Conservation (phyloP, 768 basidiomycete genomes). For the Mycena venus region DNA sequence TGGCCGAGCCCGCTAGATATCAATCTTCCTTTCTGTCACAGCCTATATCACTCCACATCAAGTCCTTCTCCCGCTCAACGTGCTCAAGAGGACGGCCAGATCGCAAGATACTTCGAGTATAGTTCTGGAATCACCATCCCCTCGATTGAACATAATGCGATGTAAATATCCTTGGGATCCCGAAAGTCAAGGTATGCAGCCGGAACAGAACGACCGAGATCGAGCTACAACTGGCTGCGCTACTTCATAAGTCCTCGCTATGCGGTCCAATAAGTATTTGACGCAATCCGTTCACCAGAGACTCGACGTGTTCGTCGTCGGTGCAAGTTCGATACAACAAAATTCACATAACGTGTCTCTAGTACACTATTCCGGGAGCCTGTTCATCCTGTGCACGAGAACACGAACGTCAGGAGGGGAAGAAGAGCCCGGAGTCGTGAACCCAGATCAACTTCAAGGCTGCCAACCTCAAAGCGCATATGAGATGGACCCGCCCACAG, state of each 20-base stretch:
- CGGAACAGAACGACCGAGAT: not conserved
- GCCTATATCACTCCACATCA: not conserved
- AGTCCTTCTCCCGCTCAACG: not conserved
- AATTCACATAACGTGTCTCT: not conserved
- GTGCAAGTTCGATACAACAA: not conserved
- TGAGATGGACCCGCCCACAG: not conserved
- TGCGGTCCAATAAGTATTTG: too few relatives aligned
- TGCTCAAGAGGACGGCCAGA: slow-evolving; percentile 2
- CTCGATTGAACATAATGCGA: not conserved
- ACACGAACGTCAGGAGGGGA: not conserved
- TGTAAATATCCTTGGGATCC: not conserved
- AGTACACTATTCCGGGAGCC: not conserved
- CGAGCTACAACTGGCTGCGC: not conserved
- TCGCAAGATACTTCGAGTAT: not conserved
- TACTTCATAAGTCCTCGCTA: not conserved
- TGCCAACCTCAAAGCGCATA: not conserved
- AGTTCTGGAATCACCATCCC: not conserved
- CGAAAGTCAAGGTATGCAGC: not conserved
- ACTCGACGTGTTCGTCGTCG: not conserved
- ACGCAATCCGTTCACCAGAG: not conserved
- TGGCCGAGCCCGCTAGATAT: too few relatives aligned
- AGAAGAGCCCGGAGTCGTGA: not conserved
- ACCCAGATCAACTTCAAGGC: slow-evolving; percentile 1
- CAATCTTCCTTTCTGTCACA: not conserved
- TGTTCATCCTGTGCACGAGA: not conserved